Percentiles rank a stretch among this genome's conserved stretches.
Evolutionary conservation across 345 rosid species (phyloP).

Genomic region (Noccaea bulbosa): DNA sequence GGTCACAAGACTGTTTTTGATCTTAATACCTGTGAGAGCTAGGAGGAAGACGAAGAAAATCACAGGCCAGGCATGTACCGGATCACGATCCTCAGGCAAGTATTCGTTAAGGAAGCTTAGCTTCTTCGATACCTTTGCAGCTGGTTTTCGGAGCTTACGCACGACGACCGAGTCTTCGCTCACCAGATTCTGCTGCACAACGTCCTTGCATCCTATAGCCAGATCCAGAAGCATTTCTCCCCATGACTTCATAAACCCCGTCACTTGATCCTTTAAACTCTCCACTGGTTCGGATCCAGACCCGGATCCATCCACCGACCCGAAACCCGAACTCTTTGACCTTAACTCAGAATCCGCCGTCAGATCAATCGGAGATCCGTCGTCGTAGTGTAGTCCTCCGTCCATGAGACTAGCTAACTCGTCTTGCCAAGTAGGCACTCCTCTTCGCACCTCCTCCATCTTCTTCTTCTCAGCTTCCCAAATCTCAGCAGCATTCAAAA

Average conservation of each 20-base stretch:
- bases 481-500: slow-evolving; percentile 1
- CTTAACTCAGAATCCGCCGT: slow-evolving; percentile 39
- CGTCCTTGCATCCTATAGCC: slow-evolving; percentile 74
- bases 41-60: slow-evolving; percentile 65
- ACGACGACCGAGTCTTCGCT: slow-evolving; percentile 75
- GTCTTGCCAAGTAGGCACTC: slow-evolving; percentile 69
- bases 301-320: slow-evolving; percentile 19
- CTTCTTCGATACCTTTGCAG: slow-evolving; percentile 60
- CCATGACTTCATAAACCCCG: slow-evolving; percentile 86
- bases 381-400: slow-evolving; percentile 50
- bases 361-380: slow-evolving; percentile 48
- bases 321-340: slow-evolving; percentile 32
- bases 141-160: slow-evolving; percentile 71
- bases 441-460: slow-evolving; percentile 68
- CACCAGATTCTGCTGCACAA: slow-evolving; percentile 63
- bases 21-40: slow-evolving; percentile 72
- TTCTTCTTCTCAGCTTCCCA: neutral
- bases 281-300: slow-evolving; percentile 49
- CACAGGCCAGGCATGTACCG: slow-evolving; percentile 83
- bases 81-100: slow-evolving; percentile 98
- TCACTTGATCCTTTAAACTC: slow-evolving; percentile 68
- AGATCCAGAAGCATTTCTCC: slow-evolving; percentile 84
- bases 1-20: neutral
- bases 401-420: slow-evolving; percentile 69
- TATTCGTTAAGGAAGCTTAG: slow-evolving; percentile 79